phyloP scores from a whole-genome alignment of 2,329 filamentous ascomycete species.

The Corinectria fuckeliana region DNA sequence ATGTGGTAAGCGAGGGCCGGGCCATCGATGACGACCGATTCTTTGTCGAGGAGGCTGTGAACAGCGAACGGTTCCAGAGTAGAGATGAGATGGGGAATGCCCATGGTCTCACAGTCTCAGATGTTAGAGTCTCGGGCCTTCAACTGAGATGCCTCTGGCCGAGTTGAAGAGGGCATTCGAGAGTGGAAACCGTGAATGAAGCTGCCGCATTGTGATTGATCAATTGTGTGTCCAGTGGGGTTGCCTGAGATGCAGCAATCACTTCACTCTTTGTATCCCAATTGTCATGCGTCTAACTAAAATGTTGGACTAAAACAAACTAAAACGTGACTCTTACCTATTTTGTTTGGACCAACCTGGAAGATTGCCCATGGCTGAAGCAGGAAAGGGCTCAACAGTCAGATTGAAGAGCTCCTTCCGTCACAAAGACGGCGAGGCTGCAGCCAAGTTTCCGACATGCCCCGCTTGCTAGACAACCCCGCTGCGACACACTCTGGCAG shows the following conservation, averaged over 20 bases:
- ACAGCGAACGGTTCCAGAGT: constrained; percentile 61
- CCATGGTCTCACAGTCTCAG: constrained; percentile 51
- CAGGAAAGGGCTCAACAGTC: not conserved
- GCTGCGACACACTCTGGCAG: constrained; percentile 19
- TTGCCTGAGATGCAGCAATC: not conserved
- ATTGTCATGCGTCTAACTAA: not conserved
- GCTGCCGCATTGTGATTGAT: not conserved
- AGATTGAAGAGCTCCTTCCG: not conserved
- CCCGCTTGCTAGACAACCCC: constrained; percentile 29
- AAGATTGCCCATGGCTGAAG: not conserved
- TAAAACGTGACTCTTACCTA: no score
- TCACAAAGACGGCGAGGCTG: not conserved
- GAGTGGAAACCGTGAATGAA: not conserved
- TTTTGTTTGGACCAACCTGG: no score
- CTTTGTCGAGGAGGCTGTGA: constrained; percentile 48
- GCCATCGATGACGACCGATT: constrained; percentile 71
- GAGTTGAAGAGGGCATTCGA: not conserved
- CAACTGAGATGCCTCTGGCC: no score
- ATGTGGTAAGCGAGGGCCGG: constrained; percentile 80
- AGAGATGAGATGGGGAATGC: constrained; percentile 62
- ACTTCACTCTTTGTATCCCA: not conserved
- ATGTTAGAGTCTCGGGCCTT: no score
- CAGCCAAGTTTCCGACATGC: constrained; percentile 27
- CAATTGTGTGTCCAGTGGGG: constrained; percentile 10
- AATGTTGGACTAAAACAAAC: not conserved